Percentiles rank a stretch among this genome's conserved stretches.
Evolutionary conservation across 345 rosid species (phyloP).

Genomic region (Gossypium bickii): DNA sequence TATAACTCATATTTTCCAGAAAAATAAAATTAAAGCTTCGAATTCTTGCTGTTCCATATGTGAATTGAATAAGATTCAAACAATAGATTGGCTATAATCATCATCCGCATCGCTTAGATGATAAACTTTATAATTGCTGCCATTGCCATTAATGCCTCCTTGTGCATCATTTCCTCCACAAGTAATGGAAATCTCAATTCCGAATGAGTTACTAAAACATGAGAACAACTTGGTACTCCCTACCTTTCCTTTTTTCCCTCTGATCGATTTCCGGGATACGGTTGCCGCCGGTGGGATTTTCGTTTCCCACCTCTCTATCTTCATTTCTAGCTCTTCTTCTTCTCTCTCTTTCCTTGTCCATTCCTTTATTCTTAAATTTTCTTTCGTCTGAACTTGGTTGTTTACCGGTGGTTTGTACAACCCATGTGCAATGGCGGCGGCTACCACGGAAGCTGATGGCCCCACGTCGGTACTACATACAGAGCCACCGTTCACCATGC

Average conservation of each 20-base stretch:
- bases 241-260: constrained; percentile 14
- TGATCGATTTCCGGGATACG: constrained; percentile 6
- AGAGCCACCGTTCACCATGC: constrained; percentile 56
- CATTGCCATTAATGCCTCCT: constrained; percentile 18
- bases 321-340: constrained; percentile 46
- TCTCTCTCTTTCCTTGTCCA: constrained; percentile 47
- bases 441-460: constrained; percentile 93
- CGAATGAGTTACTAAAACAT: constrained; percentile 72
- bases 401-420: constrained; percentile 43
- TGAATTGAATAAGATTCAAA: constrained; percentile 3
- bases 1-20: not conserved
- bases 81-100: constrained; percentile 23
- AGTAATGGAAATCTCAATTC: constrained; percentile 76
- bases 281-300: constrained; percentile 40
- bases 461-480: constrained; percentile 62
- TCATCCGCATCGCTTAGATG: constrained; percentile 50
- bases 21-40: not conserved
- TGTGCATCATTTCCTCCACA: constrained; percentile 54
- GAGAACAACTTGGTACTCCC: constrained; percentile 49
- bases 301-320: constrained; percentile 67
- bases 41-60: not conserved
- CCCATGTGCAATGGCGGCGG: constrained; percentile 89
- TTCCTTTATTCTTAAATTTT: constrained; percentile 37
- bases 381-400: constrained; percentile 11
- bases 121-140: constrained; percentile 30